Evolutionary conservation across 2,329 filamentous ascomycete species (phyloP).

Genomic region (Neoarthrinium moseri): DNA sequence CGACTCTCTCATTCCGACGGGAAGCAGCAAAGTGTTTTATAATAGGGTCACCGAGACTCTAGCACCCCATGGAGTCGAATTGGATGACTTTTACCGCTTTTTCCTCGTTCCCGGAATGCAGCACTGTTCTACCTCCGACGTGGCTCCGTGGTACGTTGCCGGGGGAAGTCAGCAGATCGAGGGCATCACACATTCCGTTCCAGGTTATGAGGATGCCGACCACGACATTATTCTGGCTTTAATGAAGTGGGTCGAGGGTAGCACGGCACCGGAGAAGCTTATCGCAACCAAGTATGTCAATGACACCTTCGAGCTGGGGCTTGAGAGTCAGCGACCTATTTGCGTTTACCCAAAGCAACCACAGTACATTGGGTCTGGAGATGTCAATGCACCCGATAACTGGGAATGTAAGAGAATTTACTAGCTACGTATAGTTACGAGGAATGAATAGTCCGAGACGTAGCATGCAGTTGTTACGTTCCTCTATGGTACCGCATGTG

Average conservation of each 20-base stretch:
- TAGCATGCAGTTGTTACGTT: too few species aligned
- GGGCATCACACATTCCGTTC: constrained; percentile 28
- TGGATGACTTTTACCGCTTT: constrained; percentile 47
- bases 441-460: neutral
- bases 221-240: constrained; percentile 35
- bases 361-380: constrained; percentile 21
- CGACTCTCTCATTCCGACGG: constrained; percentile 30
- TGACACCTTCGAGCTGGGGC: constrained; percentile 17
- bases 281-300: constrained; percentile 28
- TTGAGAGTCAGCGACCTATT: constrained; percentile 24
- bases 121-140: constrained; percentile 36
- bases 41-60: constrained; percentile 26
- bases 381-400: constrained; percentile 18
- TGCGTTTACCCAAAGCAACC: constrained; percentile 27
- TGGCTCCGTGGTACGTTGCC: constrained; percentile 32
- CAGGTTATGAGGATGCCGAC: constrained; percentile 31
- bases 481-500: too few species aligned
- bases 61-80: constrained; percentile 20
- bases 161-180: constrained; percentile 25
- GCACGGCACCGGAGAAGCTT: constrained; percentile 21
- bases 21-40: constrained; percentile 28
- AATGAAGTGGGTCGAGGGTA: constrained; percentile 36
- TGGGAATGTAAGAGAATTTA: constrained; percentile 20
- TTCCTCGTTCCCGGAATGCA: constrained; percentile 50
- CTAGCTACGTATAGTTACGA: neutral